phyloP scores from a whole-genome alignment of 2,329 filamentous ascomycete genomes.

The Rutstroemia sp. region DNA sequence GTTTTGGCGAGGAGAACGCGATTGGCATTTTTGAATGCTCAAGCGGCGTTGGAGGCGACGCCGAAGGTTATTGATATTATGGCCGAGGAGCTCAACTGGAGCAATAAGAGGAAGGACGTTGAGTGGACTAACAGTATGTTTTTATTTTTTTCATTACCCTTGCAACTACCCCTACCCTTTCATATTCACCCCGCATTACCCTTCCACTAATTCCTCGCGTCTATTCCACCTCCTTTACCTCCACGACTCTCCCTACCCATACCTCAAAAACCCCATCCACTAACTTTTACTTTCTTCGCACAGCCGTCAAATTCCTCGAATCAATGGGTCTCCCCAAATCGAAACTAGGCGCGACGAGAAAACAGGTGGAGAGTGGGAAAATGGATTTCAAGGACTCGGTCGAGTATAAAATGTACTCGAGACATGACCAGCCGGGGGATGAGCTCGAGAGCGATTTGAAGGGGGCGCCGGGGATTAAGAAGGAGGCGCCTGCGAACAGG shows the following conservation, averaged over 20 bases:
- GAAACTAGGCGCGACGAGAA: constrained; percentile 49
- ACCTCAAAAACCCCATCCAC: not conserved
- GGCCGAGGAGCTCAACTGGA: constrained; percentile 77
- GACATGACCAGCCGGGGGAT: constrained; percentile 45
- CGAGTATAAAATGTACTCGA: constrained; percentile 56
- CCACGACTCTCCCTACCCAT: not conserved
- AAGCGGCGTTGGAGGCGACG: constrained; percentile 80
- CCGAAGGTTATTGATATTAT: constrained; percentile 85
- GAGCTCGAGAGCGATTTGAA: constrained; percentile 26
- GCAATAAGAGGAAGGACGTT: constrained; percentile 58
- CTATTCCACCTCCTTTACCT: too few species aligned
- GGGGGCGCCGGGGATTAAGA: not conserved
- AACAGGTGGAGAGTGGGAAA: constrained; percentile 54
- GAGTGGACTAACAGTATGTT: constrained; percentile 73
- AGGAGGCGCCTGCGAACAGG: not conserved
- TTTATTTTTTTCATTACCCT: constrained; percentile 14
- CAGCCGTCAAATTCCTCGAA: constrained; percentile 52
- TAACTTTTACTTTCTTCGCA: not conserved
- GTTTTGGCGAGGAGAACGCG: constrained; percentile 79
- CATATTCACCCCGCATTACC: too few species aligned
- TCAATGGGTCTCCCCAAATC: constrained; percentile 59
- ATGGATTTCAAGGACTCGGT: constrained; percentile 48
- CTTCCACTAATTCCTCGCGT: too few species aligned
- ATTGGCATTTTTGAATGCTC: constrained; percentile 84
- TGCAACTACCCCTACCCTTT: not conserved